A percentile compares a stretch with the other conserved stretches of the same genome.
Evolutionary conservation across 1,139 yeast genomes (phyloP).

Genomic region (Scheffersomyces titani): DNA sequence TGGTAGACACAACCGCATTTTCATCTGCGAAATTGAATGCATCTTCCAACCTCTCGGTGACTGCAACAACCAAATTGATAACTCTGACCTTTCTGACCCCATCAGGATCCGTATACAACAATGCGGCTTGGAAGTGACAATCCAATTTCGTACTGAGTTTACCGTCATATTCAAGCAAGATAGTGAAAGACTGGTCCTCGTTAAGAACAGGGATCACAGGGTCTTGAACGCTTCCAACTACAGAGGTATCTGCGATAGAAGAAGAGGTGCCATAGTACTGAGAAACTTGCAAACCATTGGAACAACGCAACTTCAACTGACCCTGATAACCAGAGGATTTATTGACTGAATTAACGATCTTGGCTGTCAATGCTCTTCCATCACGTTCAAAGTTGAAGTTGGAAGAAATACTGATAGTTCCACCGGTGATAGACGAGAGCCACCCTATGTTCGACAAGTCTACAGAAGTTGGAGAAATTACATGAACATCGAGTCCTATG

Average conservation of each 20-base stretch:
- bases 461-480: constrained; percentile 63
- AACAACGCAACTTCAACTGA: constrained; percentile 81
- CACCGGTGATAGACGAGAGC: constrained; percentile 73
- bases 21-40: constrained; percentile 84
- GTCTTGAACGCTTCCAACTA: constrained; percentile 44
- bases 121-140: constrained; percentile 89
- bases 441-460: constrained; percentile 77
- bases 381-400: constrained; percentile 72
- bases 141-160: constrained; percentile 70
- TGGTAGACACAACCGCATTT: constrained; percentile 72
- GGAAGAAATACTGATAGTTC: constrained; percentile 64
- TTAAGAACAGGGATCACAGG: constrained; percentile 72
- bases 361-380: constrained; percentile 64
- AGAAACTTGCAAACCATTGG: constrained; percentile 84
- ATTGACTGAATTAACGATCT: constrained; percentile 50
- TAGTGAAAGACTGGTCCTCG: constrained; percentile 67
- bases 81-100: constrained; percentile 87
- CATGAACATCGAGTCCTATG: constrained; percentile 77
- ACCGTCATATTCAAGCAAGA: constrained; percentile 77
- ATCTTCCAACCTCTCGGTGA: constrained; percentile 70
- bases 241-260: constrained; percentile 23
- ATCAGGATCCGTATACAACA: constrained; percentile 73
- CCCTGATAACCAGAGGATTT: constrained; percentile 72
- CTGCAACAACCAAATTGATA: constrained; percentile 78
- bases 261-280: constrained; percentile 65